phyloP scores from a whole-genome alignment of 2,329 filamentous ascomycete genomes.

The Triangularia setosa region DNA sequence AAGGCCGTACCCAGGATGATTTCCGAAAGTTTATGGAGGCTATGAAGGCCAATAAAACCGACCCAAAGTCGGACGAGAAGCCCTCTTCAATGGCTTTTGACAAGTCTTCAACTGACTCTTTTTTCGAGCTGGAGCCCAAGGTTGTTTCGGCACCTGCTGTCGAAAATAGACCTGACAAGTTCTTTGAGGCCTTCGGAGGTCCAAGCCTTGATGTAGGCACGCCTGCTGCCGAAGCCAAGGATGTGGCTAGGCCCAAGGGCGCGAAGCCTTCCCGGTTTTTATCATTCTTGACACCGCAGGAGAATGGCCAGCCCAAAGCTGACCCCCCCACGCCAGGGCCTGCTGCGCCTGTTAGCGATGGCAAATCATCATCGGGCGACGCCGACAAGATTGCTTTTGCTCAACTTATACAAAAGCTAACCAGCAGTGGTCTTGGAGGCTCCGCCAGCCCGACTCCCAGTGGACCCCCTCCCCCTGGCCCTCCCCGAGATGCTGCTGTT shows the following conservation, averaged over 20 bases:
- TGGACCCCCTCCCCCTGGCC: conserved; percentile 11
- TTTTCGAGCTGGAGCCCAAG: conserved; percentile 45
- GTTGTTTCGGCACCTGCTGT: conserved; percentile 58
- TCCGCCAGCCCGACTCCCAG: conserved; percentile 38
- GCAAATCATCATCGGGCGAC: conserved; percentile 28
- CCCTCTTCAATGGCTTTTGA: conserved; percentile 31
- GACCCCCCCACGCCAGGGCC: conserved; percentile 45
- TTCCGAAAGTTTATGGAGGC: conserved; percentile 92
- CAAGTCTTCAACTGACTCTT: conserved; percentile 33
- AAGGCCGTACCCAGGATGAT: conserved; percentile 79
- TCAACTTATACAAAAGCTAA: conserved; percentile 73
- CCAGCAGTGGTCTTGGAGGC: conserved; percentile 27
- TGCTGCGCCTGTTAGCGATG: conserved; percentile 26
- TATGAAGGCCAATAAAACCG: conserved; percentile 67
- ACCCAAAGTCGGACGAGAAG: conserved; percentile 36
- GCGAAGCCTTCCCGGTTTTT: conserved; percentile 80
- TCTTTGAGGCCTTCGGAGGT: conserved; percentile 60
- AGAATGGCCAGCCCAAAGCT: conserved; percentile 45
- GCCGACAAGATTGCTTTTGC: conserved; percentile 85
- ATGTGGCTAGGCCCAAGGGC: conserved; percentile 53
- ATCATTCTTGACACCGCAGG: conserved; percentile 67
- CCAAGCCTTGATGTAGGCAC: conserved; percentile 39
- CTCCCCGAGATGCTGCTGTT: neutral
- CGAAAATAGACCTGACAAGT: conserved; percentile 70
- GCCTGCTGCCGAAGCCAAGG: conserved; percentile 39